phyloP scores from a whole-genome alignment of 768 basidiomycete species.

The Crassisporium funariophilum region DNA sequence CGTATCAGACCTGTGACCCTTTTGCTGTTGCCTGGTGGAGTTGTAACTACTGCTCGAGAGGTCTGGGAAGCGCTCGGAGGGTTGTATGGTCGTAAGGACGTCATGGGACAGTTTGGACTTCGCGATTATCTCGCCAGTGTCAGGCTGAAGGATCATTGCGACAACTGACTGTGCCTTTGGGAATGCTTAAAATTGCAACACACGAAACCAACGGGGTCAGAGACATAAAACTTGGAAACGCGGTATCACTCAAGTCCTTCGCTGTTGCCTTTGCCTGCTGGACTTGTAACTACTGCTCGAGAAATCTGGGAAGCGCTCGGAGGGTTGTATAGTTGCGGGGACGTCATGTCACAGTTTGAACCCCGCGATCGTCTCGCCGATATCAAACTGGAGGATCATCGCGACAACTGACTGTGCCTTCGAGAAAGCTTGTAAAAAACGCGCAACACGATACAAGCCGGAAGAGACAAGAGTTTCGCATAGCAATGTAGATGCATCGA shows the following conservation, averaged over 20 bases:
- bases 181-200: too few species aligned
- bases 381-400: conserved; percentile 10
- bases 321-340: conserved; percentile 2
- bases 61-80: conserved; percentile 6
- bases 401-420: conserved; percentile 7
- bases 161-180: conserved; percentile 7
- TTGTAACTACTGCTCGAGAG: conserved; percentile 1
- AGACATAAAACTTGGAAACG: conserved; percentile 11
- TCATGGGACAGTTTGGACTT: conserved; percentile 10
- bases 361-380: conserved; percentile 6
- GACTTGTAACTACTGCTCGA: conserved; percentile 3
- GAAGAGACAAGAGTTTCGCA: too few species aligned
- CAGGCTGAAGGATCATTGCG: conserved; percentile 11
- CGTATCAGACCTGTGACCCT: conserved; percentile 7
- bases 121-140: conserved; percentile 3
- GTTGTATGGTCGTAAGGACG: conserved; percentile 6
- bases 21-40: conserved; percentile 1
- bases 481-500: too few species aligned
- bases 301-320: conserved; percentile 6
- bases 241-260: conserved; percentile 7
- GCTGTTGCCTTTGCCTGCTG: conserved; percentile 1
- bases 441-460: too few species aligned
- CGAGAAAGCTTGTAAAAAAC: too few species aligned
- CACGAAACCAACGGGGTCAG: too few species aligned
- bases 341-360: conserved; percentile 9